Conservation (phyloP, 2,329 filamentous ascomycete species). For the Pyrenophora graminea region DNA sequence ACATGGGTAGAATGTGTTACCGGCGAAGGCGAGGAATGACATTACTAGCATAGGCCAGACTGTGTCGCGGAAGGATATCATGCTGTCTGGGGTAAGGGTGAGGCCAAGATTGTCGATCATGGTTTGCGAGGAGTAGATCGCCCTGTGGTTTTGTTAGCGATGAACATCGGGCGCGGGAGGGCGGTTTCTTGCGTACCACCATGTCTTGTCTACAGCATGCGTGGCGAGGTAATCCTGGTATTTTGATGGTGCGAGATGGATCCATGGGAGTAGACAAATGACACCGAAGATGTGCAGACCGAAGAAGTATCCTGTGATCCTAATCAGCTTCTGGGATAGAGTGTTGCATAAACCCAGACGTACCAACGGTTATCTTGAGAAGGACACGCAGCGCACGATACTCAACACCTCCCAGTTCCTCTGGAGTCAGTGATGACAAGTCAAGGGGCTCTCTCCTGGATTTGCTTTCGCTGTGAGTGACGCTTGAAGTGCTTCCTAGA, state of each 20-base stretch:
- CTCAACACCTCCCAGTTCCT: conserved; percentile 94
- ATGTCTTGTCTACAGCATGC: conserved; percentile 50
- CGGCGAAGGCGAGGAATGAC: conserved; percentile 86
- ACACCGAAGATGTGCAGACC: conserved; percentile 79
- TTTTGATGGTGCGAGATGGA: conserved; percentile 52
- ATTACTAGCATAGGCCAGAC: conserved; percentile 76
- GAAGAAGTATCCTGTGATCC: conserved; percentile 63
- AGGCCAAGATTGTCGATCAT: conserved; percentile 93
- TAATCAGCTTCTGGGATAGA: conserved; percentile 27
- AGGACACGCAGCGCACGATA: conserved; percentile 89
- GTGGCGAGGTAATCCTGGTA: conserved; percentile 53
- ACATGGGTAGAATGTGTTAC: conserved; percentile 93
- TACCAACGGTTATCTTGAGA: conserved; percentile 74
- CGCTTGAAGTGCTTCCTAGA: conserved; percentile 66
- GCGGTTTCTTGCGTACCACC: conserved; percentile 52
- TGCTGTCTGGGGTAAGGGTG: conserved; percentile 88
- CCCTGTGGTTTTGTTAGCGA: conserved; percentile 70
- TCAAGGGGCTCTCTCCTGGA: conserved; percentile 52
- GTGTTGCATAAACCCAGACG: conserved; percentile 46
- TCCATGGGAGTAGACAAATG: conserved; percentile 78
- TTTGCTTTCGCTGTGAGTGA: conserved; percentile 14
- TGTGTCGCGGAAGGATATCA: conserved; percentile 83
- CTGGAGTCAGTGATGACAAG: conserved; percentile 53
- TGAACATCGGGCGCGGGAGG: conserved; percentile 50
- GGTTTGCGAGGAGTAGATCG: conserved; percentile 82